phyloP scores from a whole-genome alignment of 108 stramenopile species.

The Chaetoceros muelleri region DNA sequence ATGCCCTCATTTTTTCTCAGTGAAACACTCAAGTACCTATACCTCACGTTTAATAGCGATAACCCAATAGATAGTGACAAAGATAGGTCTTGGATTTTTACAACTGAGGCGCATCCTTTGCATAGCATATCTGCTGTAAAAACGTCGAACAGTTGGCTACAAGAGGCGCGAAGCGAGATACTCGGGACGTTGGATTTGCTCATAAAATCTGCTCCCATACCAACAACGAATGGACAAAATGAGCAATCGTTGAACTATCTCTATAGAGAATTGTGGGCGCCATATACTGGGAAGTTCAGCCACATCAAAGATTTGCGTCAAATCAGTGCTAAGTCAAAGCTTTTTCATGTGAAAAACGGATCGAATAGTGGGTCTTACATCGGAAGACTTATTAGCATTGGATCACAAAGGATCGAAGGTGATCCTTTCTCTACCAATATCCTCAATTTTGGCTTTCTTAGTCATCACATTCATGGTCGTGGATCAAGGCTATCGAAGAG shows the following conservation, averaged over 20 bases:
- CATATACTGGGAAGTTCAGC: background rate
- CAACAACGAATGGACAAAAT: constrained; percentile 10
- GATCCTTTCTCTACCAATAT: constrained; percentile 17
- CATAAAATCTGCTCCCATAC: constrained; percentile 11
- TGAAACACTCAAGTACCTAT: constrained; percentile 96
- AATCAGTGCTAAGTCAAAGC: constrained; percentile 4
- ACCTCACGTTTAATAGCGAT: constrained; percentile 82
- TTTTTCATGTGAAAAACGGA: constrained; percentile 5
- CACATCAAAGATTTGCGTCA: background rate
- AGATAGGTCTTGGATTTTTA: constrained; percentile 79
- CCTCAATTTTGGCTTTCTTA: constrained; percentile 23
- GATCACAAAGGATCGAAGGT: background rate
- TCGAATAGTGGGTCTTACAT: background rate
- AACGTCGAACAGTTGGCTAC: background rate
- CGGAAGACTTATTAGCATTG: constrained; percentile 8
- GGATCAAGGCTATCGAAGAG: constrained; percentile 28
- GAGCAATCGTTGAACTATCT: background rate
- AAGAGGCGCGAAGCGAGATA: too few relatives aligned
- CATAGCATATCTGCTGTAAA: constrained; percentile 25
- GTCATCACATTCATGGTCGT: constrained; percentile 20
- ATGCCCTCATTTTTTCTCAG: constrained; percentile 95
- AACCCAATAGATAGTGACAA: constrained; percentile 58
- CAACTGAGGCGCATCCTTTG: constrained; percentile 95
- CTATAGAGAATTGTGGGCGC: constrained; percentile 11
- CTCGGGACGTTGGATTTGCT: background rate